Evolutionary conservation across 495 filamentous ascomycete genomes (phyloP).

Genomic region (Daldinia decipiens): DNA sequence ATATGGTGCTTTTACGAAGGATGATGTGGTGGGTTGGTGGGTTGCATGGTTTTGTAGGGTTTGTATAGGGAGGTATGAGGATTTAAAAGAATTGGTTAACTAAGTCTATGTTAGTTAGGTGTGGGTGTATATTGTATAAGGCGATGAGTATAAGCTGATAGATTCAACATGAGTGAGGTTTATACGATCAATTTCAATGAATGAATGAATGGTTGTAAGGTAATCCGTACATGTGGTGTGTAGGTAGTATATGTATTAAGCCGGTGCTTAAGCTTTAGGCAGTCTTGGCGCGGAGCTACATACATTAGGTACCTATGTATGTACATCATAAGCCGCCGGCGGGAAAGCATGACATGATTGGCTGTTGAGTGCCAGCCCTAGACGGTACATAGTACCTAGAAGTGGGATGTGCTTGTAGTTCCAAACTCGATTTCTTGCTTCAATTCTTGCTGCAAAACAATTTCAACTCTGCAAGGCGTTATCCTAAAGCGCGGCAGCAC

Average conservation of each 20-base stretch:
- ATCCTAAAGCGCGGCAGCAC: neutral
- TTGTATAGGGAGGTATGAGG: neutral
- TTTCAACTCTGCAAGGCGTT: slow-evolving; percentile 4
- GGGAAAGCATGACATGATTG: neutral
- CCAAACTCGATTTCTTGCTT: no score
- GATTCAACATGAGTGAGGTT: neutral
- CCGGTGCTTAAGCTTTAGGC: neutral
- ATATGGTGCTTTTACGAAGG: slow-evolving; percentile 2
- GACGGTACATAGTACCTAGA: neutral
- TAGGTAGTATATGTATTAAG: neutral
- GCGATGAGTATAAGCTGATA: neutral
- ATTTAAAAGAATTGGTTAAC: neutral
- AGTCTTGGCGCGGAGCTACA: neutral
- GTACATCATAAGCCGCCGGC: neutral
- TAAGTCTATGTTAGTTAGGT: neutral
- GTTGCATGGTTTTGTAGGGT: neutral
- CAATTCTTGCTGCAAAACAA: neutral
- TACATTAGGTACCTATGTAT: no score
- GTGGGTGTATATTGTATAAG: neutral
- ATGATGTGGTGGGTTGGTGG: neutral
- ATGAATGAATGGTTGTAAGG: neutral
- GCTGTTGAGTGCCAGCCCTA: neutral
- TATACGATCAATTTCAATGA: neutral
- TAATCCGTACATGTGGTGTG: no score
- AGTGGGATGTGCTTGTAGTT: neutral